Evolutionary conservation across 164 flowering plant genomes (phyloP), one percentile per base, ranked within the genome.

Genomic region (Sedum album): DNA sequence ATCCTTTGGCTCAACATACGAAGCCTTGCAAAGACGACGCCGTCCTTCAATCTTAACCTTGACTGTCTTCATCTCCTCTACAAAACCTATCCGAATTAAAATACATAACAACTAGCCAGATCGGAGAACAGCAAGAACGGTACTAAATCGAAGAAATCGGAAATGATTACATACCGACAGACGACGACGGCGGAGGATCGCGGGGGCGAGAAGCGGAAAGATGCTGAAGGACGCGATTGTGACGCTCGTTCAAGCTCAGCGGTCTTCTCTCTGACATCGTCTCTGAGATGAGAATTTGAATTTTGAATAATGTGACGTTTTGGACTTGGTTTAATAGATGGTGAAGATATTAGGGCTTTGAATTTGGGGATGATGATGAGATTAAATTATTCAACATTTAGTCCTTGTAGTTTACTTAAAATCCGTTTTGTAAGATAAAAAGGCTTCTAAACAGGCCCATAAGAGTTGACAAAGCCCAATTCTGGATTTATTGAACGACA

Each of bases 201-300:
- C 46, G 25, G 8, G 67, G 42, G 67, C 67, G 67, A 21, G 67
- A 65, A 36, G 67, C 67, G 67, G 67, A 36, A 48, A 65, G 67
- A 14, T 35, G 44, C 11, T 41, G 67, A 33, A 65, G 17, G 62
- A 57, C 62, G 62, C 62, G 62, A 57, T 57, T 57, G 62, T 28
- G 35, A 11, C 67, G 67, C 15, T 65, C 46, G 67, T 65, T 65
- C 42, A 65, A 65, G 67, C 67, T 65, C 23, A 65, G 42, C 10
- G 67, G 62, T 28, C 62, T 57, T 28, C 62, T 57, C 62, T 57
- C 62, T 2, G 62, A 57, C 62, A 57, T 57, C 33, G 62, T 26
- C 33, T 11, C 62, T 55, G 14, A 11, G 20, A 14, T 30, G 11
- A 9, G 13, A 55, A 23, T 57, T 57, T 28, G 35, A 57, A 57